Evolutionary conservation across 805 yeast genomes (phyloP).

Genomic region (Pichia phayaonensis): DNA sequence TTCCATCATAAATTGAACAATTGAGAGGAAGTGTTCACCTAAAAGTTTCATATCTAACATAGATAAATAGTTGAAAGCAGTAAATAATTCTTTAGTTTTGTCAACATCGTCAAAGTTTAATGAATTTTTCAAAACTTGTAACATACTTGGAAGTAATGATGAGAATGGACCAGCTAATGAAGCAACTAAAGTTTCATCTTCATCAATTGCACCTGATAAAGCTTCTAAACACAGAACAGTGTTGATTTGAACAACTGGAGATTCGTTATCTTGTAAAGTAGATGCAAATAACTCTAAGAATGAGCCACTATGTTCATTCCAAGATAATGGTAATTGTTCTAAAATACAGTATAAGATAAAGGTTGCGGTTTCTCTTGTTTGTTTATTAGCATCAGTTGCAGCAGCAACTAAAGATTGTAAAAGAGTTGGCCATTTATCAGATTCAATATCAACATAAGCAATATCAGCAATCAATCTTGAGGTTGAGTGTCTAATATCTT

Average conservation of each 20-base stretch:
- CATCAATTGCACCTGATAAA: slow-evolving; percentile 62
- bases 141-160: slow-evolving; percentile 68
- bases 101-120: slow-evolving; percentile 65
- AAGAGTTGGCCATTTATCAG: slow-evolving; percentile 65
- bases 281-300: slow-evolving; percentile 63
- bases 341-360: slow-evolving; percentile 71
- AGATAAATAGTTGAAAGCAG: slow-evolving; percentile 73
- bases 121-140: slow-evolving; percentile 70
- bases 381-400: slow-evolving; percentile 41
- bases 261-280: slow-evolving; percentile 54
- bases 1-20: slow-evolving; percentile 68
- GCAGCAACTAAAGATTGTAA: slow-evolving; percentile 64
- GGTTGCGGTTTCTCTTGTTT: slow-evolving; percentile 74
- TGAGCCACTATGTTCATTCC: slow-evolving; percentile 52
- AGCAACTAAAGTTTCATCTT: slow-evolving; percentile 38
- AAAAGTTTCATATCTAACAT: slow-evolving; percentile 69
- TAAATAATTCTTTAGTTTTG: slow-evolving; percentile 68
- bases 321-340: slow-evolving; percentile 57
- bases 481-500: slow-evolving; percentile 74
- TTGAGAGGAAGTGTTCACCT: slow-evolving; percentile 63
- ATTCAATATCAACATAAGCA: slow-evolving; percentile 65
- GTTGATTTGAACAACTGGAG: slow-evolving; percentile 71
- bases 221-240: slow-evolving; percentile 74
- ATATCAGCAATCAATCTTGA: slow-evolving; percentile 87
- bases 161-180: slow-evolving; percentile 44